phyloP scores from a whole-genome alignment of 2,329 filamentous ascomycete genomes.

The Onygenales sp. region DNA sequence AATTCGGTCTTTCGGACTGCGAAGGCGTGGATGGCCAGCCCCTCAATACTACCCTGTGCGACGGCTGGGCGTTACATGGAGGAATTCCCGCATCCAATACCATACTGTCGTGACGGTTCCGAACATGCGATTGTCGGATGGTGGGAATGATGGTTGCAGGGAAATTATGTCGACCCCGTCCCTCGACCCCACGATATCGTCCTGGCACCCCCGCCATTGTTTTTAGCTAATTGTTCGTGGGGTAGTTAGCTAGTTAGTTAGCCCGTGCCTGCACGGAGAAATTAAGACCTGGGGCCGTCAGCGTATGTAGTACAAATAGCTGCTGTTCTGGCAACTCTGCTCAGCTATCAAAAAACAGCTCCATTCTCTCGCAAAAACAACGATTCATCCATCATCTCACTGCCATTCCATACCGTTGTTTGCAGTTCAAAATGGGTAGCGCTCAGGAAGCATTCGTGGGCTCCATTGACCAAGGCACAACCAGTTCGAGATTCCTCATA shows the following conservation, averaged over 20 bases:
- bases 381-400: no score
- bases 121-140: no score
- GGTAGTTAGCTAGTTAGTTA: background rate
- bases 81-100: no score
- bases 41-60: no score
- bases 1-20: no score
- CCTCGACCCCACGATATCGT: background rate
- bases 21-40: no score
- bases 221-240: background rate
- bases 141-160: no score
- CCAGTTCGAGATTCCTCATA: slow-evolving; percentile 80
- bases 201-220: background rate
- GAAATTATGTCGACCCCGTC: no score
- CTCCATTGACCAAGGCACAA: slow-evolving; percentile 85
- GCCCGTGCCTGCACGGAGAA: background rate
- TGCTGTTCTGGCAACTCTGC: background rate
- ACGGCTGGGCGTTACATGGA: no score
- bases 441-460: slow-evolving; percentile 55
- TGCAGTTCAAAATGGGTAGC: background rate
- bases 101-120: no score
- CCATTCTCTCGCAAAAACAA: background rate
- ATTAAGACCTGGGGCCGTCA: background rate
- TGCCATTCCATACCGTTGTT: background rate
- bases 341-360: background rate
- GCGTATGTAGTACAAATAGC: background rate